These are phyloP conservation scores for Fusarium mexicanum DNA, from an alignment of 2,329 filamentous ascomycete species.

Conservation along the genomic window DNA sequence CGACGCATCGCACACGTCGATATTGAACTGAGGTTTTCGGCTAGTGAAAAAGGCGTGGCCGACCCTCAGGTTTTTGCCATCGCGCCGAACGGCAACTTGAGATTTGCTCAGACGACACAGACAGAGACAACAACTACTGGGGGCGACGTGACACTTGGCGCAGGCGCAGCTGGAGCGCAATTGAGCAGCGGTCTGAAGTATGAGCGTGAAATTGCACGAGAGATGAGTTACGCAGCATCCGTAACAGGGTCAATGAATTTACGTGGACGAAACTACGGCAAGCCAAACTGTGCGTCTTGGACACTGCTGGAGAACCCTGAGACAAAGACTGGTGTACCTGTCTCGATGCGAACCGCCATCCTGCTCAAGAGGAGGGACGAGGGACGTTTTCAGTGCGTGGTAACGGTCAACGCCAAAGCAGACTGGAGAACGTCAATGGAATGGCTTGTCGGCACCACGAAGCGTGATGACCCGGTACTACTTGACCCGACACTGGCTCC, in stretches of 20 bases:
- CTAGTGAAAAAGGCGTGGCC: rapidly evolving
- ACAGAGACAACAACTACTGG: not conserved
- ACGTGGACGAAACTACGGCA: not conserved
- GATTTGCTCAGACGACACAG: not conserved
- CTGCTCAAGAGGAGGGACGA: not conserved
- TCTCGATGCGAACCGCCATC: not conserved
- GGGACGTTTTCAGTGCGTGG: not conserved
- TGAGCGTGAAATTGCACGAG: not conserved
- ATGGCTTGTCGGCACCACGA: not conserved
- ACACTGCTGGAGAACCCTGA: slow-evolving; percentile 13
- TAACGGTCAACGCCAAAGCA: not conserved
- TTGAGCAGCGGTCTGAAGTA: not conserved
- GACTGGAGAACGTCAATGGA: not conserved
- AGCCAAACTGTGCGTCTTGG: slow-evolving; percentile 8
- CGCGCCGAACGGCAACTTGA: slow-evolving; percentile 8
- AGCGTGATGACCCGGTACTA: not conserved
- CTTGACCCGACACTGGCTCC: not conserved
- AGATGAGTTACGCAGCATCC: not conserved
- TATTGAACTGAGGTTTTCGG: slow-evolving; percentile 7
- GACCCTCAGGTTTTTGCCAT: not conserved
- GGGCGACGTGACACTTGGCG: not conserved
- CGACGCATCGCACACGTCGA: slow-evolving; percentile 2
- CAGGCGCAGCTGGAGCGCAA: not conserved
- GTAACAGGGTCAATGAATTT: not conserved
- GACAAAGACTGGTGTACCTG: slow-evolving; percentile 4